A percentile compares a stretch with the other conserved stretches of the same genome.
Conservation (phyloP, 768 basidiomycete genomes). For the Naganishia randhawae region DNA sequence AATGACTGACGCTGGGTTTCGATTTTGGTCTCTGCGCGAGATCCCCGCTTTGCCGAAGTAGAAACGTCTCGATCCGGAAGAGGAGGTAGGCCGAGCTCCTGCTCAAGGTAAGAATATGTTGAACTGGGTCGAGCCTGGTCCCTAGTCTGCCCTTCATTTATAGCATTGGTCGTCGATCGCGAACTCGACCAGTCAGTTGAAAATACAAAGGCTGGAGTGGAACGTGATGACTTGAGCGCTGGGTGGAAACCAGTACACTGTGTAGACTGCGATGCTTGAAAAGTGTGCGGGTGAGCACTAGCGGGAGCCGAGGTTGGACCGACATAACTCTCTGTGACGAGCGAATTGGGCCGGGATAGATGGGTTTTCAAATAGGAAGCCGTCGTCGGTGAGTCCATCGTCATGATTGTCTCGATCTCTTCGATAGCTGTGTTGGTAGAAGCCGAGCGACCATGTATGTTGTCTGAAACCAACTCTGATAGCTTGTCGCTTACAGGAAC, state of each 20-base stretch:
- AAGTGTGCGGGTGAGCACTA: not conserved
- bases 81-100: not conserved
- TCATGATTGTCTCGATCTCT: slow-evolving; percentile 30
- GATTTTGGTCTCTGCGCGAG: not conserved
- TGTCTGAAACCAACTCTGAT: not conserved
- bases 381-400: slow-evolving; percentile 26
- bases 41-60: not conserved
- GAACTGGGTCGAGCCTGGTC: slow-evolving; percentile 1
- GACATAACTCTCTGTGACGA: slow-evolving; percentile 3
- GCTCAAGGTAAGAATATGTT: slow-evolving; percentile 6
- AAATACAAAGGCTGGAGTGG: slow-evolving; percentile 8
- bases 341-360: slow-evolving; percentile 5
- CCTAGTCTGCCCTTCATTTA: not conserved
- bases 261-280: slow-evolving; percentile 15
- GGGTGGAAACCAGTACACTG: not conserved
- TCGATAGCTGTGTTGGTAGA: slow-evolving; percentile 24
- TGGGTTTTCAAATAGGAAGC: slow-evolving; percentile 16
- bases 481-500: not conserved
- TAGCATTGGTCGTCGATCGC: slow-evolving; percentile 5
- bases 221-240: slow-evolving; percentile 16
- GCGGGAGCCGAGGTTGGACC: slow-evolving; percentile 12
- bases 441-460: slow-evolving; percentile 3
- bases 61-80: not conserved
- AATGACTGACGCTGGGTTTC: not conserved
- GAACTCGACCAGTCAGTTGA: slow-evolving; percentile 6